Evolutionary conservation across 169 alveolate genomes (phyloP).

Genomic region (Theileria annulata): DNA sequence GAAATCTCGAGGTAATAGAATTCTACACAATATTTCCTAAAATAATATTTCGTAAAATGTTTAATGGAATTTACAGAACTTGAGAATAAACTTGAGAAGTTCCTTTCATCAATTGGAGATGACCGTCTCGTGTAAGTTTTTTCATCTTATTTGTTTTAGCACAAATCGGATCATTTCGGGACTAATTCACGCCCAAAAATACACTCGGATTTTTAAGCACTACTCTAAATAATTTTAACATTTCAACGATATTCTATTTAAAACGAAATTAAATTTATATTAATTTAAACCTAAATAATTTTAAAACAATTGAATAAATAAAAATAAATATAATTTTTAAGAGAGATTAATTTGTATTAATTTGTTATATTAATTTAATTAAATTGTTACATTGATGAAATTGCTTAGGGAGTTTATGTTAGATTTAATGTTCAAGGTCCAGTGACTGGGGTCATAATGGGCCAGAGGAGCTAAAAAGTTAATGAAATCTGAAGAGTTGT

Average conservation of each 20-base stretch:
- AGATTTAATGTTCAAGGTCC: too few species aligned
- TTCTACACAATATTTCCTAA: background rate
- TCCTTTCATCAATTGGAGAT: slow-evolving; percentile 19
- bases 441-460: too few species aligned
- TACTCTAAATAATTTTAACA: too few species aligned
- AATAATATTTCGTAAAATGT: background rate
- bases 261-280: too few species aligned
- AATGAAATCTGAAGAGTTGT: too few species aligned
- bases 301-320: too few species aligned
- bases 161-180: slow-evolving; percentile 10
- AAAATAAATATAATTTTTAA: background rate
- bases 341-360: too few species aligned
- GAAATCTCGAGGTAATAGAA: background rate
- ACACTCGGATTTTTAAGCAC: slow-evolving; percentile 15
- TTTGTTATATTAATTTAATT: too few species aligned
- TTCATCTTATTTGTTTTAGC: background rate
- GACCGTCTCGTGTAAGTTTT: background rate
- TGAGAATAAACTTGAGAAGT: slow-evolving; percentile 5
- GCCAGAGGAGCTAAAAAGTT: too few species aligned
- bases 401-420: too few species aligned
- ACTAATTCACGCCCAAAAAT: slow-evolving; percentile 8
- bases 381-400: too few species aligned
- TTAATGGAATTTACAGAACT: background rate
- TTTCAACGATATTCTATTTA: background rate
- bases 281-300: background rate